phyloP scores from a whole-genome alignment of 1,139 yeast genomes.

The Magnusiomyces paraingens region DNA sequence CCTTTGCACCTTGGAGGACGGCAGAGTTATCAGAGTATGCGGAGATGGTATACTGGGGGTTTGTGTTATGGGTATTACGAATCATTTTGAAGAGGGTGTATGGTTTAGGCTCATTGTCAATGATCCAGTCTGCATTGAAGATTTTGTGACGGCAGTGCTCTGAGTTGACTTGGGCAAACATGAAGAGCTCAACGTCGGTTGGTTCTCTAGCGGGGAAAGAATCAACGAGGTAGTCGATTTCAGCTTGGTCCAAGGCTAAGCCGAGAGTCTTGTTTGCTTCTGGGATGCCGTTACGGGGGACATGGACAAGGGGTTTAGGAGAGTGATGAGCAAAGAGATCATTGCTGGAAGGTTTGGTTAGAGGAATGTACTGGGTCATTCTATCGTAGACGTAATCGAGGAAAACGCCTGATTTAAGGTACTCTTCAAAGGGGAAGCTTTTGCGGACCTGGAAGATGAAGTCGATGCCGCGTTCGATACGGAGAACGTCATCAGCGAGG shows the following conservation, averaged over 20 bases:
- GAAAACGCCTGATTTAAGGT: constrained; percentile 46
- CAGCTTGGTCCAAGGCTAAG: constrained; percentile 87
- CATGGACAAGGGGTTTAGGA: constrained; percentile 80
- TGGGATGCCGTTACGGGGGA: constrained; percentile 54
- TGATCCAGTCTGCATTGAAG: constrained; percentile 97
- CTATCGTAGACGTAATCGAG: constrained; percentile 79
- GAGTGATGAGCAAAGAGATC: constrained; percentile 71
- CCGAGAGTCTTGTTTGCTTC: constrained; percentile 82
- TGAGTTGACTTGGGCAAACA: constrained; percentile 99
- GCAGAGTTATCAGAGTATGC: constrained; percentile 99
- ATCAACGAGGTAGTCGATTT: constrained; percentile 75
- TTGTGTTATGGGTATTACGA: constrained; percentile 79
- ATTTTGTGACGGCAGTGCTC: constrained; percentile 99
- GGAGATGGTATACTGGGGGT: constrained; percentile 78
- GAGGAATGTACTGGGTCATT: constrained; percentile 74
- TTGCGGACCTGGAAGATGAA: constrained; percentile 62
- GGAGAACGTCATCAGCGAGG: constrained; percentile 55
- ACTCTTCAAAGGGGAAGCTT: constrained; percentile 56
- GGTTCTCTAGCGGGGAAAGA: constrained; percentile 84
- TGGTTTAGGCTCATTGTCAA: constrained; percentile 73
- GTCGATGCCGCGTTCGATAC: constrained; percentile 88
- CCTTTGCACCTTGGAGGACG: constrained; percentile 74
- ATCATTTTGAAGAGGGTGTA: constrained; percentile 87
- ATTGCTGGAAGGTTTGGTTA: constrained; percentile 53
- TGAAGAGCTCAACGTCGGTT: constrained; percentile 94